These are phyloP conservation scores for Endogone sp. DNA, from an alignment of 192 early-diverging fungal genomes.

Conservation along the genomic window DNA sequence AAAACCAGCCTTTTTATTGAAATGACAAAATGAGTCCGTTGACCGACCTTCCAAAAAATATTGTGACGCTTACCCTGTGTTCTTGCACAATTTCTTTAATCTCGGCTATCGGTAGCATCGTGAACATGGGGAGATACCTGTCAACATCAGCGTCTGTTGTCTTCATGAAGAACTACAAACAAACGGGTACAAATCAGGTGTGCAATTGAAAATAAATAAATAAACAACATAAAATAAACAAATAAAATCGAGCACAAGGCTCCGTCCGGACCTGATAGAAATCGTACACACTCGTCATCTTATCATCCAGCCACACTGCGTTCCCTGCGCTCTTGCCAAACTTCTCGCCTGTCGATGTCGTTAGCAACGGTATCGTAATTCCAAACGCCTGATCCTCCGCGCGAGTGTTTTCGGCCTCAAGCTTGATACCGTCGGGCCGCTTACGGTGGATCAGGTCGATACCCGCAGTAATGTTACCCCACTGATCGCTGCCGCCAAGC, in stretches of 20 bases:
- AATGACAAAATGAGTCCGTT: no score
- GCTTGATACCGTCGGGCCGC: slow-evolving; percentile 12
- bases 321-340: slow-evolving; percentile 98
- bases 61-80: slow-evolving; percentile 60
- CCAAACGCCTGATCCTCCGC: slow-evolving; percentile 61
- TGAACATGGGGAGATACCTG: slow-evolving; percentile 75
- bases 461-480: slow-evolving; percentile 96
- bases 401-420: slow-evolving; percentile 6
- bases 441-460: slow-evolving; percentile 84
- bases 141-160: slow-evolving; percentile 78
- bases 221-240: not conserved
- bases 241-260: not conserved
- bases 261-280: slow-evolving; percentile 81
- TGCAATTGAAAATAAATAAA: not conserved
- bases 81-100: slow-evolving; percentile 59
- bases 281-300: slow-evolving; percentile 76
- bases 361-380: slow-evolving; percentile 82
- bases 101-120: slow-evolving; percentile 59
- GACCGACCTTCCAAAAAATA: no score
- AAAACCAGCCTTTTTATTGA: no score
- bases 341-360: slow-evolving; percentile 87
- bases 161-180: slow-evolving; percentile 75
- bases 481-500: slow-evolving; percentile 95
- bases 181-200: not conserved
- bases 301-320: slow-evolving; percentile 88